Evolutionary conservation across 306 rosid genomes (phyloP).

Genomic region (Hippophae rhamnoides): DNA sequence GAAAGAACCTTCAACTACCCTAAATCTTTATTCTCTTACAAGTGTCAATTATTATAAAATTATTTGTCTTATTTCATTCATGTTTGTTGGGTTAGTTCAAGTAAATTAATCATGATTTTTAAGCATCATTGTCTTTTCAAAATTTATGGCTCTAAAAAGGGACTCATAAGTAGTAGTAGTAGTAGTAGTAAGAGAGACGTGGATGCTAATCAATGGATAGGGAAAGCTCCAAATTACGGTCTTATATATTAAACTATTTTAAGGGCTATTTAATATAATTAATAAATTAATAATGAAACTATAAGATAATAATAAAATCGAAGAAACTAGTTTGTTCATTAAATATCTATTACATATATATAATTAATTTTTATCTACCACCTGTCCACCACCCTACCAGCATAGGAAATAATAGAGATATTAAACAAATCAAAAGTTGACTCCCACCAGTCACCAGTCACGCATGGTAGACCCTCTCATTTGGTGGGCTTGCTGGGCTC

Average conservation of each 20-base stretch:
- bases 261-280: too few relatives aligned
- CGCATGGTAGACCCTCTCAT: conserved; percentile 6
- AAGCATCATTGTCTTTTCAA: conserved; percentile 2
- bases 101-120: conserved; percentile 7
- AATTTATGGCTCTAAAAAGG: conserved; percentile 8
- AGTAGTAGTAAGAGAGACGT: conserved; percentile 22
- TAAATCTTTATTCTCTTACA: not conserved
- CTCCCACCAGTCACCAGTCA: not conserved
- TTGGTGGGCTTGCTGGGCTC: conserved; percentile 8
- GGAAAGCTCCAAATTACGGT: too few relatives aligned
- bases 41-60: conserved; percentile 17
- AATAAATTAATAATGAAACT: too few relatives aligned
- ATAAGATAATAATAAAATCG: not conserved
- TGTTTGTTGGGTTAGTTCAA: not conserved
- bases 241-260: too few relatives aligned
- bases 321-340: too few relatives aligned
- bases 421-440: conserved; percentile 1
- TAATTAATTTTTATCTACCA: not conserved
- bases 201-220: conserved; percentile 3
- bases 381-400: not conserved
- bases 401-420: not conserved
- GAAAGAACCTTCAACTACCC: too few relatives aligned
- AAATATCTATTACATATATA: too few relatives aligned
- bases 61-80: conserved; percentile 18
- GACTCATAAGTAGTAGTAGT: conserved; percentile 9